Conservation (phyloP, 1,284 basidiomycete species). For the Coniferiporia weirii region DNA sequence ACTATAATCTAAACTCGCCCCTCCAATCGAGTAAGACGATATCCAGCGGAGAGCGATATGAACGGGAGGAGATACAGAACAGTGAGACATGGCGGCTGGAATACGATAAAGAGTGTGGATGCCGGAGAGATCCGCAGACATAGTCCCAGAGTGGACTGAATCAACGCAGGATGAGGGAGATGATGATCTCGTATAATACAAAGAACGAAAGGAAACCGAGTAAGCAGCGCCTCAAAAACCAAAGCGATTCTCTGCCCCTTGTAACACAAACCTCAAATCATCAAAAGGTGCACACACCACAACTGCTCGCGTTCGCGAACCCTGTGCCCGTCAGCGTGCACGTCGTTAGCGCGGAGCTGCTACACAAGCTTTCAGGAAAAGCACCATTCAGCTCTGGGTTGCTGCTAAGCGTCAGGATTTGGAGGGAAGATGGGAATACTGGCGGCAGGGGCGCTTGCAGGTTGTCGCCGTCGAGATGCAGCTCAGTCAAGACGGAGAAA, state of each 20-base stretch:
- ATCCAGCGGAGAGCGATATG: too few relatives aligned
- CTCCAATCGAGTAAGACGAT: too few relatives aligned
- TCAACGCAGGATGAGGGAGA: too few relatives aligned
- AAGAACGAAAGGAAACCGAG: too few relatives aligned
- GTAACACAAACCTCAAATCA: neutral
- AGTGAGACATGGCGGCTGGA: too few relatives aligned
- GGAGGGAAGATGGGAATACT: conserved; percentile 27
- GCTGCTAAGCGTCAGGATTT: conserved; percentile 28
- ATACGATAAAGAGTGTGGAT: too few relatives aligned
- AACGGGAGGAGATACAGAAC: too few relatives aligned
- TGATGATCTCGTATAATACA: too few relatives aligned
- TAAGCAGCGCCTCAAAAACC: too few relatives aligned
- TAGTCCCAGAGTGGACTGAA: too few relatives aligned
- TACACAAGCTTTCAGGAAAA: conserved; percentile 22
- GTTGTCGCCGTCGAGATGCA: conserved; percentile 32
- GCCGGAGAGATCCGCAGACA: too few relatives aligned
- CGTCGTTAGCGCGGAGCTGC: conserved; percentile 17
- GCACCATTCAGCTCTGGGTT: conserved; percentile 28
- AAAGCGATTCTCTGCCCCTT: neutral
- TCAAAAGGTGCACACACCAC: conserved; percentile 20
- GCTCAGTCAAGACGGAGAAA: conserved; percentile 27
- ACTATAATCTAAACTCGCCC: too few relatives aligned
- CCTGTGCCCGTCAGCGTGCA: conserved; percentile 22
- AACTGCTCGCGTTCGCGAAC: conserved; percentile 13
- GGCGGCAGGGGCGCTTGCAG: conserved; percentile 27